Evolutionary conservation across 257 asterid species (phyloP).

Genomic region (Penstemon eatonii): DNA sequence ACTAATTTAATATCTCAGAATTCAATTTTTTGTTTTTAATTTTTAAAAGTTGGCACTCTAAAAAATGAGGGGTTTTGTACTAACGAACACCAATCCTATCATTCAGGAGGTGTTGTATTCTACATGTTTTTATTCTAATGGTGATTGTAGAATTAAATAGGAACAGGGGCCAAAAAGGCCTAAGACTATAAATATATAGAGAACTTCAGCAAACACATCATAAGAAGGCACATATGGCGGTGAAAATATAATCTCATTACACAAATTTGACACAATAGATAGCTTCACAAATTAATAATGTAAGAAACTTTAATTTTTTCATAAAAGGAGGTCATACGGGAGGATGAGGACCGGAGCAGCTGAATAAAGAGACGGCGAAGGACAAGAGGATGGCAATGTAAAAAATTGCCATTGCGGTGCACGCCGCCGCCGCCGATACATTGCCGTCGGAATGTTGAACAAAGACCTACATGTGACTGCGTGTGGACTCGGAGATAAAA

Average conservation of each 20-base stretch:
- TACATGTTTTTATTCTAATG: too few relatives aligned
- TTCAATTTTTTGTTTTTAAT: too few relatives aligned
- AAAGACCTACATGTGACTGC: too few relatives aligned
- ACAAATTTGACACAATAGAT: neutral
- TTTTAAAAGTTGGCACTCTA: too few relatives aligned
- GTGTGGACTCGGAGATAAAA: too few relatives aligned
- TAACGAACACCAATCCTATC: too few relatives aligned
- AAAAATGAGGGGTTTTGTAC: too few relatives aligned
- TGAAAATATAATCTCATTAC: neutral
- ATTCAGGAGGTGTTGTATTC: too few relatives aligned
- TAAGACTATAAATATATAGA: too few relatives aligned
- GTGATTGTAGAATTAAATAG: too few relatives aligned
- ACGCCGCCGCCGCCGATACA: conserved; percentile 61
- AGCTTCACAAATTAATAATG: neutral
- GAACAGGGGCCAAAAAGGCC: too few relatives aligned
- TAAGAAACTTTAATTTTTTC: neutral
- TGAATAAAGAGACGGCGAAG: conserved; percentile 58
- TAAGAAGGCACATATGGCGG: neutral
- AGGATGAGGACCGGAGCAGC: conserved; percentile 56
- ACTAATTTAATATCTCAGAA: too few relatives aligned
- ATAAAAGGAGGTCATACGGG: conserved; percentile 48
- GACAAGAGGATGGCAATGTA: conserved; percentile 62
- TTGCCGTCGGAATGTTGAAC: conserved; percentile 31
- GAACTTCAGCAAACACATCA: neutral
- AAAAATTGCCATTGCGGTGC: conserved; percentile 72